Conservation (phyloP, 768 basidiomycete genomes). For the Leccinum olivaceopallidum region DNA sequence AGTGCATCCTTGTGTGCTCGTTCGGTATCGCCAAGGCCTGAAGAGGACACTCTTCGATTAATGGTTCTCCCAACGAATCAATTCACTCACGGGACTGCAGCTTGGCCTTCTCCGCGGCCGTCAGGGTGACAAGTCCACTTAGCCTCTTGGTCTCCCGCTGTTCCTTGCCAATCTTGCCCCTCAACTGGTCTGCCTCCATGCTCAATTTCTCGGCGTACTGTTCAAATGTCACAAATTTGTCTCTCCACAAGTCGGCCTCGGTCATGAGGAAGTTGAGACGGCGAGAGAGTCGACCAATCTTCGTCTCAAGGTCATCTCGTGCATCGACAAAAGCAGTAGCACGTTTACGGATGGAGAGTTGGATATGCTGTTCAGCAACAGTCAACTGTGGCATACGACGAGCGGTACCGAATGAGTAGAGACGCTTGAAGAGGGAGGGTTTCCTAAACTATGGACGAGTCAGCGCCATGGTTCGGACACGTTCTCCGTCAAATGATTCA, state of each 20-base stretch:
- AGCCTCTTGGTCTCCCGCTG: slow-evolving; percentile 86
- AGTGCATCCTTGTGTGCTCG: slow-evolving; percentile 76
- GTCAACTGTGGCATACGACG: slow-evolving; percentile 74
- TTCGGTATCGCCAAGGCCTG: slow-evolving; percentile 85
- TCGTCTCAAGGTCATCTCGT: slow-evolving; percentile 90
- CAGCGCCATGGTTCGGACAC: neutral
- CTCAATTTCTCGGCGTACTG: slow-evolving; percentile 91
- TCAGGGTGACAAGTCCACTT: slow-evolving; percentile 74
- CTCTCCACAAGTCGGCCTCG: slow-evolving; percentile 86
- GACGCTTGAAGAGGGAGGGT: slow-evolving; percentile 82
- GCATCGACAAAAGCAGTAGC: slow-evolving; percentile 95
- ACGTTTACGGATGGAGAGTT: slow-evolving; percentile 86
- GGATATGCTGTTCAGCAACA: slow-evolving; percentile 80
- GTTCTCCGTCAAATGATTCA: slow-evolving; percentile 27
- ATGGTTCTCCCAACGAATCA: slow-evolving; percentile 4
- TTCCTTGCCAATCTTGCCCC: slow-evolving; percentile 88
- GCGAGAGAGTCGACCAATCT: slow-evolving; percentile 84
- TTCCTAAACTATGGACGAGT: slow-evolving; percentile 69
- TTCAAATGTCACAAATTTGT: slow-evolving; percentile 94
- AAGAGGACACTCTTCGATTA: neutral
- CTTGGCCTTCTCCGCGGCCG: slow-evolving; percentile 75
- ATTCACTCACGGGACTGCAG: slow-evolving; percentile 69
- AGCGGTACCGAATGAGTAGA: slow-evolving; percentile 72
- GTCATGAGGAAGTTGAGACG: slow-evolving; percentile 92
- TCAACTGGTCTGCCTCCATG: slow-evolving; percentile 80